These are phyloP conservation scores for Neofusicoccum ribis DNA, from an alignment of 2,329 filamentous ascomycete species.

Conservation along the genomic window DNA sequence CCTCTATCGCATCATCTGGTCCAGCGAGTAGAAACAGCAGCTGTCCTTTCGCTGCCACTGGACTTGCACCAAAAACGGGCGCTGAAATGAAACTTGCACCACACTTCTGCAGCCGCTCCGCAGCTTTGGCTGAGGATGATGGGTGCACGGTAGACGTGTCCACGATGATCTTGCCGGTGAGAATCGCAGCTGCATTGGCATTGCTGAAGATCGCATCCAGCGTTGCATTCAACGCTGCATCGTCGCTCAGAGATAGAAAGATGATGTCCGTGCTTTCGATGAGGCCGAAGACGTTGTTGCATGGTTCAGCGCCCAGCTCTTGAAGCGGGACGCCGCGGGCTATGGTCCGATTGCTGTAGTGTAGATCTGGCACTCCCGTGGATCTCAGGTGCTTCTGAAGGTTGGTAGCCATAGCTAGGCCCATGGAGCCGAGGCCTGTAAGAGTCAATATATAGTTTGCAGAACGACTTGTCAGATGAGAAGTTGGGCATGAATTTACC, in stretches of 20 bases:
- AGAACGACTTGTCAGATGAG: background rate
- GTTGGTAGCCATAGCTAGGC: constrained; percentile 52
- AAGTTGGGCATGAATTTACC: background rate
- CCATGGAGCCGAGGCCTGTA: constrained; percentile 54
- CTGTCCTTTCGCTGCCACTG: constrained; percentile 48
- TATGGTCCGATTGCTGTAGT: constrained; percentile 42
- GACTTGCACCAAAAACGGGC: constrained; percentile 55
- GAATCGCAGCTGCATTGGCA: constrained; percentile 21
- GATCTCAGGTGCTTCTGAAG: constrained; percentile 45
- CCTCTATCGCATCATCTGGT: constrained; percentile 21
- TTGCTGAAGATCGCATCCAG: background rate
- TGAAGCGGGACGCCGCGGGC: background rate
- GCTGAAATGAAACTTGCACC: constrained; percentile 45
- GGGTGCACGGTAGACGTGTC: constrained; percentile 56
- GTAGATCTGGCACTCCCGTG: constrained; percentile 29
- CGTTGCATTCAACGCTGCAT: background rate
- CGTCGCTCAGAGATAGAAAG: background rate
- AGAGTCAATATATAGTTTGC: constrained; percentile 26
- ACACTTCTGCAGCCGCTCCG: constrained; percentile 29
- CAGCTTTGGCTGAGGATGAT: constrained; percentile 37
- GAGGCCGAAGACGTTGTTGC: background rate
- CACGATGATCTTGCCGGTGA: constrained; percentile 43
- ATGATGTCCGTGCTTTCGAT: background rate
- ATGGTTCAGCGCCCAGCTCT: background rate
- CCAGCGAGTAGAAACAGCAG: constrained; percentile 52